A percentile compares a stretch with the other conserved stretches of the same genome.
phyloP scores from a whole-genome alignment of 2,329 filamentous ascomycete species.

The Rasamsonia emersonii region DNA sequence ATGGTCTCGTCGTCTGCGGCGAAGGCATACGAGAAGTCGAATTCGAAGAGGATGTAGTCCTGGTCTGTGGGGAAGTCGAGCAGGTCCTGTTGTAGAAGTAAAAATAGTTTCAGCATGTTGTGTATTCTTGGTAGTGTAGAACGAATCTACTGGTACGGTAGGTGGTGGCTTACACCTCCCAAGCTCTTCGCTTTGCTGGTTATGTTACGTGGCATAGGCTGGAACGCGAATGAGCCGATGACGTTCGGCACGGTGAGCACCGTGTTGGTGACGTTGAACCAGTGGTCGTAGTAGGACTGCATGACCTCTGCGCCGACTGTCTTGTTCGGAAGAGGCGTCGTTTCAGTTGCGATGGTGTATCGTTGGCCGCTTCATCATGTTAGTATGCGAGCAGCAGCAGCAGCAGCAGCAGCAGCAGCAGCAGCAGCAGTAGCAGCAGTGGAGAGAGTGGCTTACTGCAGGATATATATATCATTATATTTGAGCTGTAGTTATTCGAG shows the following conservation, averaged over 20 bases:
- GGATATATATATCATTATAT: slow-evolving; percentile 34
- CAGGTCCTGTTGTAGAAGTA: slow-evolving; percentile 21
- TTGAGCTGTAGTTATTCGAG: slow-evolving; percentile 16
- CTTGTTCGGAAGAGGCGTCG: slow-evolving; percentile 26
- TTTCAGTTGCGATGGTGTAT: slow-evolving; percentile 34
- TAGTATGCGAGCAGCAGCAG: not conserved
- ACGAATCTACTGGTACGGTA: not conserved
- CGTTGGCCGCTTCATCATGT: slow-evolving; percentile 22
- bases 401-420: not conserved
- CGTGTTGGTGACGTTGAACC: slow-evolving; percentile 19
- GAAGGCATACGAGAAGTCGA: slow-evolving; percentile 34
- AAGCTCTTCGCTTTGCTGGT: slow-evolving; percentile 23
- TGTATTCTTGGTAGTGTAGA: not conserved
- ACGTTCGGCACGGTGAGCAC: slow-evolving; percentile 20
- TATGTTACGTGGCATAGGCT: slow-evolving; percentile 28
- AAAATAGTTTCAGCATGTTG: slow-evolving; percentile 2
- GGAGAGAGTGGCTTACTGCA: slow-evolving; percentile 13
- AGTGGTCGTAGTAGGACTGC: slow-evolving; percentile 25
- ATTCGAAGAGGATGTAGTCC: slow-evolving; percentile 38
- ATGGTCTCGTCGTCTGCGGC: slow-evolving; percentile 28
- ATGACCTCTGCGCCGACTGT: slow-evolving; percentile 21
- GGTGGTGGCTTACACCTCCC: slow-evolving; percentile 27
- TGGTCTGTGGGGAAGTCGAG: slow-evolving; percentile 32
- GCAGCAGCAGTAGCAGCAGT: not conserved
- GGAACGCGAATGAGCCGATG: slow-evolving; percentile 27